Evolutionary conservation across 495 filamentous ascomycete genomes (phyloP).

Genomic region (Aspergillus homomorphus): DNA sequence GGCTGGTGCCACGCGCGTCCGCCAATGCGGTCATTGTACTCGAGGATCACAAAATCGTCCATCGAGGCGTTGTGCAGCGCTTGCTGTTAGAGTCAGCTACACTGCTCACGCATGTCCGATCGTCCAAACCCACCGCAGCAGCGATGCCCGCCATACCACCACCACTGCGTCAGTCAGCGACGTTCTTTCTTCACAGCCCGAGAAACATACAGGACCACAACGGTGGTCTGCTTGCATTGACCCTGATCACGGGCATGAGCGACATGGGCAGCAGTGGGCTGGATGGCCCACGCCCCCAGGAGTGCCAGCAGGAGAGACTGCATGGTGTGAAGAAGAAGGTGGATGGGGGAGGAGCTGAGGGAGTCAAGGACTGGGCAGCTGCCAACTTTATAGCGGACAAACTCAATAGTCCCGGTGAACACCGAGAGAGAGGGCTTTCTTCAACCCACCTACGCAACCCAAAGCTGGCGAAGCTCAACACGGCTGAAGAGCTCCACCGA

Average conservation of each 20-base stretch:
- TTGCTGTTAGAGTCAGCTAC: conserved; percentile 41
- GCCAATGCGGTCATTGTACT: conserved; percentile 62
- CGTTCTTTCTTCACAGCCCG: not conserved
- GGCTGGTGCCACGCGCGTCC: conserved; percentile 53
- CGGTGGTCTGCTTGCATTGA: conserved; percentile 40
- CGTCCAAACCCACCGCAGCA: conserved; percentile 49
- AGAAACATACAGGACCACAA: conserved; percentile 35
- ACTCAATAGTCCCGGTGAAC: not conserved
- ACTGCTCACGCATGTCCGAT: not conserved
- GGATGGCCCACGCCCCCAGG: conserved; percentile 9
- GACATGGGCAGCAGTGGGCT: conserved; percentile 21
- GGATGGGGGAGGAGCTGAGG: not conserved
- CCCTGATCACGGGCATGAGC: conserved; percentile 19
- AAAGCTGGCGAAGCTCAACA: not conserved
- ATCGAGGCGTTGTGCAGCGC: conserved; percentile 59
- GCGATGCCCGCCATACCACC: conserved; percentile 60
- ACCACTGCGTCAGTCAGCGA: conserved; percentile 18
- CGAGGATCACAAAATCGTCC: conserved; percentile 66
- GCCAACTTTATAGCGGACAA: not conserved
- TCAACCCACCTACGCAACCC: not conserved
- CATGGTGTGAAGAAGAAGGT: not conserved
- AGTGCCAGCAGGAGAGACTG: not conserved
- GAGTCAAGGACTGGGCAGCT: not conserved
- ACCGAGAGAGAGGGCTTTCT: not conserved
- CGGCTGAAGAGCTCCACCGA: not conserved